Evolutionary conservation across 2,329 filamentous ascomycete genomes (phyloP), one percentile per base, ranked within the genome.

Genomic region (Trichocomaceae sp.): DNA sequence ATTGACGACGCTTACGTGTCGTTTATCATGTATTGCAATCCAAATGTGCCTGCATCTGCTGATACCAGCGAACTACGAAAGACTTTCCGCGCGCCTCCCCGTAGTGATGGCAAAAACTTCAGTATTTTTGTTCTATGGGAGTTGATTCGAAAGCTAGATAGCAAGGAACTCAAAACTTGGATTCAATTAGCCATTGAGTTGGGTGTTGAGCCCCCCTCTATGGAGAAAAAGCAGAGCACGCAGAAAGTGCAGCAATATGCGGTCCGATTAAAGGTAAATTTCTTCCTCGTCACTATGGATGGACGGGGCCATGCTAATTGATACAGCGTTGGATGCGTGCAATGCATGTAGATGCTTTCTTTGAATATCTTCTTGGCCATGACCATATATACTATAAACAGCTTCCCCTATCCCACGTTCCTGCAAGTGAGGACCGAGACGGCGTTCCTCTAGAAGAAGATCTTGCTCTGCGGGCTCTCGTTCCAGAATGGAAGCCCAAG

Each of bases 241-340:
- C 92, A 96, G 67, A 96, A 96, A 70, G 87, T 96, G 56, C 90
- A 95, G 69, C 91, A 96, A 69, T 96, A 96, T 75, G 90, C 89
- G 44, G 91, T 96, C 47, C 82, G 91, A 56, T 75, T 96, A 55
- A 96, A 96, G 83, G 88, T 91, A 44, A 44, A 19, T 13, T 41
- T 15, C 50, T 5, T 33, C 9, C 19, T 1, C 33, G 15, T 13
- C 31, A 2, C 31, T 50, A 20, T 19, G 45, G 35, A 50, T 55
- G 53, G 35, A 8, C 15, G 4, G n/a, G 19, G 7, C 39, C 17
- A 55, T 45, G 52, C 55, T 47, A 29, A 39, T 8, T 13, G 26
- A 39, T 63, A 88, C 63, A 88, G 88, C 85, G 92, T 66, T 96
- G 91, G 91, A 93, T 96, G 88, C 89, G 90, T 68, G 91, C 90